A percentile compares a stretch with the other conserved stretches of the same genome.
Evolutionary conservation across 2,329 filamentous ascomycete genomes (phyloP).

Genomic region (Pseudogymnoascus sp.): DNA sequence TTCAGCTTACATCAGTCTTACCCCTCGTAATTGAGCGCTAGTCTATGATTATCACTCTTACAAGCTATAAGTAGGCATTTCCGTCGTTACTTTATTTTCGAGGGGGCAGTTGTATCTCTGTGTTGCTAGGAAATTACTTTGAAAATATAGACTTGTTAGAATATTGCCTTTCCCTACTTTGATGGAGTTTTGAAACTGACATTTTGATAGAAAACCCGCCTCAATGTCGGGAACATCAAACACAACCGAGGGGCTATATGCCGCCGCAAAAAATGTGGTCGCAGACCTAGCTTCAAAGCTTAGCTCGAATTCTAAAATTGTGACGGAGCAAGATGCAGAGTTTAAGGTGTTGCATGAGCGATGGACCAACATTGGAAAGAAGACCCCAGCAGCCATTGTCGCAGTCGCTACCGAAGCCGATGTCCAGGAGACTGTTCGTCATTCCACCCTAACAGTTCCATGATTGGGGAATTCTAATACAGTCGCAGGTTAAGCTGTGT

Average conservation of each 20-base stretch:
- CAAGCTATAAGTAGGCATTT: not conserved
- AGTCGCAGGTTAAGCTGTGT: not conserved
- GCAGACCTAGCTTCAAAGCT: not conserved
- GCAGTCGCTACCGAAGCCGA: slow-evolving; percentile 15
- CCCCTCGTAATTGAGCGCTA: not conserved
- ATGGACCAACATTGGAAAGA: slow-evolving; percentile 16
- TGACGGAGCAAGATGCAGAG: not conserved
- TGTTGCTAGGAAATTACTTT: not conserved
- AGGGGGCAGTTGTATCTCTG: not conserved
- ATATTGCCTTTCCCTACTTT: not conserved
- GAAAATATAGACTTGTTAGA: not conserved
- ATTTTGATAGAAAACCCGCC: not conserved
- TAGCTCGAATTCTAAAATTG: not conserved
- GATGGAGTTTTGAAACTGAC: not conserved
- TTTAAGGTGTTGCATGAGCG: not conserved
- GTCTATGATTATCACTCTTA: not conserved
- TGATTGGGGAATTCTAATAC: not conserved
- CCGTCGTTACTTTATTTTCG: not conserved
- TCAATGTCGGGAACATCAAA: not conserved
- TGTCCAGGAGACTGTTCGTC: slow-evolving; percentile 17
- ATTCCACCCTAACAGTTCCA: not conserved
- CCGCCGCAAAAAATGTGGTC: not conserved
- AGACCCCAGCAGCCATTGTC: slow-evolving; percentile 17
- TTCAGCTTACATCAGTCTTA: not conserved
- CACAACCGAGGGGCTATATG: not conserved